These are phyloP conservation scores for Pichia kudriavzevii DNA, from an alignment of 1,139 yeast species.

Conservation along the genomic window DNA sequence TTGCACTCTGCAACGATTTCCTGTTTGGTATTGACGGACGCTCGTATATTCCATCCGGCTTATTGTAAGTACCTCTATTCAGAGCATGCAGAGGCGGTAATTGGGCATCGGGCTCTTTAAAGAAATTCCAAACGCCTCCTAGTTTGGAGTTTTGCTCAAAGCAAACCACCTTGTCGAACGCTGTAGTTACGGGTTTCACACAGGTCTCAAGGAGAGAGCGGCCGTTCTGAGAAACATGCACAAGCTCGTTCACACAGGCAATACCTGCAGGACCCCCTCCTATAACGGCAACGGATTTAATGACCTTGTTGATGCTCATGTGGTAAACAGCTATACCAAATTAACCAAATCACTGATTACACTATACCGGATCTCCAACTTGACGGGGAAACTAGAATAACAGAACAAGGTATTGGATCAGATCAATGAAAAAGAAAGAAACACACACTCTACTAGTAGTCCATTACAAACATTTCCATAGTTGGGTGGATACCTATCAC, in stretches of 20 bases:
- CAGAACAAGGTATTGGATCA: too few relatives aligned
- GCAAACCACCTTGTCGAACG: conserved; percentile 27
- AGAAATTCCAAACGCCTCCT: conserved; percentile 40
- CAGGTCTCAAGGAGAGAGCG: conserved; percentile 13
- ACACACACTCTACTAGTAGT: too few relatives aligned
- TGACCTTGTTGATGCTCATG: not conserved
- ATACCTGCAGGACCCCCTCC: conserved; percentile 50
- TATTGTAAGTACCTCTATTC: conserved; percentile 5
- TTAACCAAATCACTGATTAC: too few relatives aligned
- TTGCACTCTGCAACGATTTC: conserved; percentile 6
- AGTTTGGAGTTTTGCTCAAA: conserved; percentile 35
- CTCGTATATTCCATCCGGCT: conserved; percentile 15
- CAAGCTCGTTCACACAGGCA: conserved; percentile 33
- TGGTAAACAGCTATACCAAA: too few relatives aligned
- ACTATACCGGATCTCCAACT: too few relatives aligned
- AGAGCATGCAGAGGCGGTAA: conserved; percentile 12
- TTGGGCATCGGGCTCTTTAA: conserved; percentile 25
- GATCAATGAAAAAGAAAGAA: too few relatives aligned
- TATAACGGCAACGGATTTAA: conserved; percentile 35
- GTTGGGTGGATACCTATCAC: too few relatives aligned
- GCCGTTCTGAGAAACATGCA: conserved; percentile 10
- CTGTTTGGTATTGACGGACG: conserved; percentile 6
- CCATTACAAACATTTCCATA: too few relatives aligned
- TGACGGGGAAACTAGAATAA: too few relatives aligned
- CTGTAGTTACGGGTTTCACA: conserved; percentile 23